phyloP scores from a whole-genome alignment of 1,284 basidiomycete genomes.

The Fomitopsis betulina region DNA sequence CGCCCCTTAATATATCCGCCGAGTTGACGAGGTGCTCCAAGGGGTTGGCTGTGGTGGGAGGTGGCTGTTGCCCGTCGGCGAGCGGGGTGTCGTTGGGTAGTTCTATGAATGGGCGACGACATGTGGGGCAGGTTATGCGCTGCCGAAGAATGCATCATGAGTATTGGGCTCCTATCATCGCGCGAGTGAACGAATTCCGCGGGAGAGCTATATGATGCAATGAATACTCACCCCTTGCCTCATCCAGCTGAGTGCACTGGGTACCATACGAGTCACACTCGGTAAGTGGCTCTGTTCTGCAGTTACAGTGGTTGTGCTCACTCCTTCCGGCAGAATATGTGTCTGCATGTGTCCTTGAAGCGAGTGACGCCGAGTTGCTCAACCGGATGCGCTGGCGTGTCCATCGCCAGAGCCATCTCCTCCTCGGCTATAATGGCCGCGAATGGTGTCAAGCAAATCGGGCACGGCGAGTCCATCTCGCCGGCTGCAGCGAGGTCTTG shows the following conservation, averaged over 20 bases:
- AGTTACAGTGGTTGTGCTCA: slow-evolving; percentile 21
- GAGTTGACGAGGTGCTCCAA: neutral
- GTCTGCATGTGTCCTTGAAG: slow-evolving; percentile 56
- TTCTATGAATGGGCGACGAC: slow-evolving; percentile 8
- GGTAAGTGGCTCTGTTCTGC: neutral
- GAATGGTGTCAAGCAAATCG: slow-evolving; percentile 67
- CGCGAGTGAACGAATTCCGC: neutral
- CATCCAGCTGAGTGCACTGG: slow-evolving; percentile 9
- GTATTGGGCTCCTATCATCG: neutral
- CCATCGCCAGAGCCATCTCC: slow-evolving; percentile 65
- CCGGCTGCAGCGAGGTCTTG: neutral
- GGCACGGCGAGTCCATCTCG: slow-evolving; percentile 53
- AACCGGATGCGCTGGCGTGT: slow-evolving; percentile 65
- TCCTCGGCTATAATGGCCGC: slow-evolving; percentile 65
- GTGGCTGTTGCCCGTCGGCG: neutral
- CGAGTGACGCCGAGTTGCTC: slow-evolving; percentile 66
- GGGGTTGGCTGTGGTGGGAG: neutral
- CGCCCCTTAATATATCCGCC: neutral
- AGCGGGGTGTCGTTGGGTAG: neutral
- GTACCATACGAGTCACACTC: neutral
- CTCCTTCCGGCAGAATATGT: slow-evolving; percentile 75
- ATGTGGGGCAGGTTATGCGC: slow-evolving; percentile 10
- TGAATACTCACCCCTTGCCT: slow-evolving; percentile 7
- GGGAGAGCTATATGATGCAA: neutral
- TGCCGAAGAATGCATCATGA: neutral